Base-by-base conservation (phyloP, 164 flowering plant species). In the Euptelea pleiosperma region DNA sequence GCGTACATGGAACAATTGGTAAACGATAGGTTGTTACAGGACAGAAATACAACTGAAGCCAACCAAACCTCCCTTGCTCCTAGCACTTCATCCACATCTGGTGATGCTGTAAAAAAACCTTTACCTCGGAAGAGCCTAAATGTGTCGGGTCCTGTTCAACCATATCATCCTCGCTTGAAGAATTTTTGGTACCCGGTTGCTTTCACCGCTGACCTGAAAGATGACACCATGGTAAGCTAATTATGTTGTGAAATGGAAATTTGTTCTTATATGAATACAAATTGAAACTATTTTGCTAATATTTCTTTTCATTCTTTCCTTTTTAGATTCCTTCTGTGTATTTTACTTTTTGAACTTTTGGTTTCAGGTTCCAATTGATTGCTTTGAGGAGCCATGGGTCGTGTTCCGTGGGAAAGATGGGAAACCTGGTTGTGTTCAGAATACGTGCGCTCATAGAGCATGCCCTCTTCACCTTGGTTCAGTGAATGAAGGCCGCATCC, bases 121-220 rank as follows among this genome's bases (percentile, higher is more conserved):
- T 6, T 47, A 42, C 77, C 76, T 0, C 60, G 77, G 36, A 88
- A 73, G 71, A 73, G 71, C 58, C 73, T 90, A 69, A 76, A 90
- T 61, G 85, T 90, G 10, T 86, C 97, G 0, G 99, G 99, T 57
- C 99, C 99, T 16, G 91, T 86, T 31, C 81, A 80, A 63, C 71
- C 82, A 18, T 90, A 90, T 61, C 77, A 85, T 73, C 79, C 90
- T 2, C 64, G 62, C 36, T 67, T 93, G 73, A 93, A 88, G 75
- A 93, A 93, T 51, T 93, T 88, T 67, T 93, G 99, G 99, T 90
- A 86, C 58, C 99, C 99, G 3, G 91, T 83, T 49, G 96, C 99
- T 30, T 93, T 93, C 73, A 73, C 97, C 30, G 14, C 61, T n/a
- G 96, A 81, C 67, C 75, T 90, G 42, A 93, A 88, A 74, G 85